Percentiles rank a stretch among this genome's conserved stretches.
These are phyloP conservation scores for Stachybotrys chartarum DNA, from an alignment of 2,329 filamentous ascomycete species.

Conservation along the genomic window DNA sequence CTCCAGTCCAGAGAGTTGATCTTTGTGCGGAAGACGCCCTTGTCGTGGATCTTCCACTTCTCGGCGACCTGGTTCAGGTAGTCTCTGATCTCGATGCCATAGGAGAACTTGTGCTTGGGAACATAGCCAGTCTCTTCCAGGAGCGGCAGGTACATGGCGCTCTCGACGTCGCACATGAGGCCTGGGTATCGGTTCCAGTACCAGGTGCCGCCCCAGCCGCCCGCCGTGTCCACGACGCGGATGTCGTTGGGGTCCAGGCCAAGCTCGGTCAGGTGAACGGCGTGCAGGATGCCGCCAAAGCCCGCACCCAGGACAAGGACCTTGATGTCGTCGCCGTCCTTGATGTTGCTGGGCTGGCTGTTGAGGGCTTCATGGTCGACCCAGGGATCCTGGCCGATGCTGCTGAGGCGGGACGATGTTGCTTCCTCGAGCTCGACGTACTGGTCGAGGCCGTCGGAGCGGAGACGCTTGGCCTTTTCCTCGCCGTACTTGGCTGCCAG, in stretches of 20 bases:
- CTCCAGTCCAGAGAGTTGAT: conserved; percentile 35
- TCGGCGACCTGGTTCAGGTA: conserved; percentile 34
- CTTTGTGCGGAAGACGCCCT: conserved; percentile 32
- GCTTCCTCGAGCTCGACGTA: conserved; percentile 18
- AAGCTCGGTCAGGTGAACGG: conserved; percentile 14
- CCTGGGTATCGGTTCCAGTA: conserved; percentile 46
- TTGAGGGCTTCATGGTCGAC: conserved; percentile 24
- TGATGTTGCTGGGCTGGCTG: conserved; percentile 10
- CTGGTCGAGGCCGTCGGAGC: conserved; percentile 22
- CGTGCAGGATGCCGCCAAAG: conserved; percentile 24
- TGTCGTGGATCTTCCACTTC: conserved; percentile 30
- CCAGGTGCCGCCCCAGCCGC: conserved; percentile 43
- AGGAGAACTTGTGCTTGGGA: conserved; percentile 41
- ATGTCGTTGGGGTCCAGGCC: conserved; percentile 24
- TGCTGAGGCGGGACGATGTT: conserved; percentile 8
- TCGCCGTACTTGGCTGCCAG: conserved; percentile 19
- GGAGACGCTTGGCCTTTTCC: conserved; percentile 25
- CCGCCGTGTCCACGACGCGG: conserved; percentile 24
- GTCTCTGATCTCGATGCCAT: conserved; percentile 32
- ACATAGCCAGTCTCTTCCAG: conserved; percentile 54
- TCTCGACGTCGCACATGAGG: conserved; percentile 50
- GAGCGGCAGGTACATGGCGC: conserved; percentile 52
- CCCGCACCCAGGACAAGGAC: conserved; percentile 26
- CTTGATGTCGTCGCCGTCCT: conserved; percentile 9
- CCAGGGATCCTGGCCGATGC: conserved; percentile 26